phyloP scores from a whole-genome alignment of 2,329 filamentous ascomycete genomes.

The Pseudocercospora vitis region DNA sequence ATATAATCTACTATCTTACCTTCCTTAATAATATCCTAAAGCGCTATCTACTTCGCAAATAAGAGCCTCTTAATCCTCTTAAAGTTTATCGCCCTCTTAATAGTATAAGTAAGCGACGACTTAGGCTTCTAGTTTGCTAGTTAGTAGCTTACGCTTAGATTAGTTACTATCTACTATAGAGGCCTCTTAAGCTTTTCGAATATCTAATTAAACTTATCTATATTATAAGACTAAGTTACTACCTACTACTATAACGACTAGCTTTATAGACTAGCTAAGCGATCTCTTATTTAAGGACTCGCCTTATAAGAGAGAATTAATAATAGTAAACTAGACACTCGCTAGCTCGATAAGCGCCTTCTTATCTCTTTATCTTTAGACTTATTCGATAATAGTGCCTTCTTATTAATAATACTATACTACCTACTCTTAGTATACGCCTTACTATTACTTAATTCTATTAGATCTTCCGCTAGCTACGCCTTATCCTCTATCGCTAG shows the following conservation, averaged over 20 bases:
- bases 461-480: background rate
- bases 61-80: background rate
- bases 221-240: background rate
- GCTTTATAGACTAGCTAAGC: no score
- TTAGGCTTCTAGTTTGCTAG: background rate
- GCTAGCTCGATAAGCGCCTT: no score
- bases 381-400: no score
- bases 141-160: background rate
- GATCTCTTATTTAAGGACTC: no score
- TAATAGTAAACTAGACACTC: no score
- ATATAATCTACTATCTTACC: background rate
- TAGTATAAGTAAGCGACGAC: background rate
- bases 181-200: background rate
- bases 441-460: background rate
- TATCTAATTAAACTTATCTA: background rate
- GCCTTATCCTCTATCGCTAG: background rate
- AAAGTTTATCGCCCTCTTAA: slow-evolving; percentile 2
- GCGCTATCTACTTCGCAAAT: background rate
- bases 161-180: background rate
- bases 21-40: background rate
- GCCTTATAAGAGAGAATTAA: no score
- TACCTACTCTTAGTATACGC: background rate
- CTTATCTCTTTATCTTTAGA: no score
- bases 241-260: background rate
- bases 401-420: background rate